Evolutionary conservation across 164 flowering plant species (phyloP), one percentile per base, ranked within the genome.

Genomic region (Vitis rotundifolia): DNA sequence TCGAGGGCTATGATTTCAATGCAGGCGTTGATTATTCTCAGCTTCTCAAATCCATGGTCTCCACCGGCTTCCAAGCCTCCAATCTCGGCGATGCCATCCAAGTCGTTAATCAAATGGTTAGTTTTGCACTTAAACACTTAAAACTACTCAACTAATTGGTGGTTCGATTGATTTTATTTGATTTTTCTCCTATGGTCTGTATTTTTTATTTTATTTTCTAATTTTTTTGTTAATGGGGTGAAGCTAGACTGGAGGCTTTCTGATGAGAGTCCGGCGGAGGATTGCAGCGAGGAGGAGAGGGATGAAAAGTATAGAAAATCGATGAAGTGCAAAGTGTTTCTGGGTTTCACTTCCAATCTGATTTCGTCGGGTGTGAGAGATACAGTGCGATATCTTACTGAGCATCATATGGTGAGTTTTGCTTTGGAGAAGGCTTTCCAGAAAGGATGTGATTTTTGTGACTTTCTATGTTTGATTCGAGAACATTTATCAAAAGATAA

Each of bases 21-120:
- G 77, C 69, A 47, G 99, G 99, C 1, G 84, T 93, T 0, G 68
- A 93, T 73, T 86, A 91, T 68, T 54, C 84, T 9, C 71, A 78
- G 68, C 88, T 95, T 50, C 73, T 95, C 59, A 80, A 79, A 63
- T 89, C 97, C 59, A 66, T 95, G 83, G 56, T 78, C 44, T 77
- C 91, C 44, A 89, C 97, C 49, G 98, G 98, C 1, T 95, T 93
- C 66, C 99, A 95, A 76, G 99, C 99, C 52, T 89, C 98, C 71
- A 91, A 93, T 71, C 89, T 93, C 54, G 99, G 98, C 2, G 97
- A 95, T 7, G 97, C 98, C 61, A 87, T 95, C 55, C 72, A 84
- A 59, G 75, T 86, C 10, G 93, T 93, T 53, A 89, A 92, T 71
- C 76, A 87, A 47, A 95, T 95, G 99, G 99, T 95, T 63, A 52